Evolutionary conservation across 2,329 filamentous ascomycete genomes (phyloP).

Genomic region (Mollisia scopiformis): DNA sequence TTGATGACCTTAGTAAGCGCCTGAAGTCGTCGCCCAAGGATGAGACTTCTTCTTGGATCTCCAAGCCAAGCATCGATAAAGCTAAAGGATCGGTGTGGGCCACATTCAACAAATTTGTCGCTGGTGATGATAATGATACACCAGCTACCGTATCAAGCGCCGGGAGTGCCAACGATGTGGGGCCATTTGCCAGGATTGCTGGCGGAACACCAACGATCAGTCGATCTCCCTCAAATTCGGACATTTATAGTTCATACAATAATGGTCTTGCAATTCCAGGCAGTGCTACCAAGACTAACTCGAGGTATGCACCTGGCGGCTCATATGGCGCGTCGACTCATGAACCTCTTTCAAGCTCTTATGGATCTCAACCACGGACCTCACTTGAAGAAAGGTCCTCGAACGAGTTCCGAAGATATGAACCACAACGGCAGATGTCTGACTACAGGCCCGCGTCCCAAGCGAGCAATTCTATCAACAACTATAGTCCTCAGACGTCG

Average conservation of each 20-base stretch:
- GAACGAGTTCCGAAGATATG: constrained; percentile 46
- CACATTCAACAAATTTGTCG: constrained; percentile 95
- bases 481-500: constrained; percentile 26
- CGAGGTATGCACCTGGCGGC: constrained; percentile 37
- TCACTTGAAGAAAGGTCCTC: constrained; percentile 51
- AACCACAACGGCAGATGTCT: constrained; percentile 44
- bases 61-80: constrained; percentile 94
- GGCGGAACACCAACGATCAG: constrained; percentile 77
- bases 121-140: constrained; percentile 80
- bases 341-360: constrained; percentile 30
- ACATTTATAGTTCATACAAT: constrained; percentile 56
- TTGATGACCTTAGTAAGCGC: constrained; percentile 83
- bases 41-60: constrained; percentile 83
- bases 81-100: constrained; percentile 89
- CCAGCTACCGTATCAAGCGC: constrained; percentile 59
- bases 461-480: constrained; percentile 33
- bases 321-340: constrained; percentile 26
- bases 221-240: constrained; percentile 74
- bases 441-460: constrained; percentile 39
- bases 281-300: constrained; percentile 25
- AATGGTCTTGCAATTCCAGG: constrained; percentile 39
- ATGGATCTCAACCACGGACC: constrained; percentile 39
- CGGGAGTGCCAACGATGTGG: constrained; percentile 61
- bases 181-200: constrained; percentile 82
- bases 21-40: constrained; percentile 86